These are phyloP conservation scores for Lasiosphaeria ovina DNA, from an alignment of 495 filamentous ascomycete genomes.

Conservation along the genomic window DNA sequence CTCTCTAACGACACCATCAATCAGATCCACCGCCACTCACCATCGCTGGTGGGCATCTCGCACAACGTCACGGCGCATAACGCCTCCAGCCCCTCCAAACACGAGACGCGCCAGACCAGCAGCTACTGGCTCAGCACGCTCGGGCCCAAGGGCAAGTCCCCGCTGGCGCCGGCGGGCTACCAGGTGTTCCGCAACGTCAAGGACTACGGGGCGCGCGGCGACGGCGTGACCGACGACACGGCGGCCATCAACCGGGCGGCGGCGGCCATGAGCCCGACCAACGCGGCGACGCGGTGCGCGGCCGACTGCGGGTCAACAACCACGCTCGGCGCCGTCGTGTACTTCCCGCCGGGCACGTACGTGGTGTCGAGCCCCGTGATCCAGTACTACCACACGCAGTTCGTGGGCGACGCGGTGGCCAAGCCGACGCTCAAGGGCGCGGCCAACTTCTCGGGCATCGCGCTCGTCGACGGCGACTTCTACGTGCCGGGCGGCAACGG, in stretches of 20 bases:
- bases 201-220: conserved; percentile 72
- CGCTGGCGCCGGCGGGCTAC: too few relatives aligned
- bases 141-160: too few relatives aligned
- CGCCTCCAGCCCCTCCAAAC: too few relatives aligned
- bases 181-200: too few relatives aligned
- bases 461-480: conserved; percentile 25
- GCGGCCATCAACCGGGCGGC: conserved; percentile 9
- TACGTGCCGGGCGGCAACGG: conserved; percentile 50
- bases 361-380: conserved; percentile 60
- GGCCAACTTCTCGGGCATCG: conserved; percentile 30
- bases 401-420: conserved; percentile 64
- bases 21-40: too few relatives aligned
- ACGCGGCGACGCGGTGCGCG: conserved; percentile 56
- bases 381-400: conserved; percentile 72
- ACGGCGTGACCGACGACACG: conserved; percentile 44
- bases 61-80: too few relatives aligned
- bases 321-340: conserved; percentile 64
- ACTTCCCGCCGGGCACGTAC: conserved; percentile 75
- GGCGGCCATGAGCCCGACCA: too few relatives aligned
- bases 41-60: too few relatives aligned
- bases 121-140: too few relatives aligned
- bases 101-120: too few relatives aligned
- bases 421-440: conserved; percentile 70
- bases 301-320: conserved; percentile 74
- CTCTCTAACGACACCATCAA: too few relatives aligned